Evolutionary conservation across 257 asterid species (phyloP).

Genomic region (Solanum lignicaule): DNA sequence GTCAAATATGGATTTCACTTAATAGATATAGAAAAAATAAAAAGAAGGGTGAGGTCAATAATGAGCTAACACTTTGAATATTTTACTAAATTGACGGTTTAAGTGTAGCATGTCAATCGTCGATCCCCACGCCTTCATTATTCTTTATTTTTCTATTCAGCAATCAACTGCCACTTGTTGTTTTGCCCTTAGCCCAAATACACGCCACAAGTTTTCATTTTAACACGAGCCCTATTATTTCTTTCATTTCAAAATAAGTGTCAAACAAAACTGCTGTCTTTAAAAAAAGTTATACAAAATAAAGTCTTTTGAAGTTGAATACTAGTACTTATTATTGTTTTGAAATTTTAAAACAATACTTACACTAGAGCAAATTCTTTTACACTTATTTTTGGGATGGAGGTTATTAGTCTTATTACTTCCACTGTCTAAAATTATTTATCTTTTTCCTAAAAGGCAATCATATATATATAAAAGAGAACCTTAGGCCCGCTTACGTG

Average conservation of each 20-base stretch:
- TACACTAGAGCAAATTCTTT: no score
- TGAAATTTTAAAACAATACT: no score
- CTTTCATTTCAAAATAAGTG: no score
- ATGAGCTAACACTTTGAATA: not conserved
- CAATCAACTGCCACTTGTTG: not conserved
- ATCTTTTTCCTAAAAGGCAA: not conserved
- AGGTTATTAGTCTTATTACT: not conserved
- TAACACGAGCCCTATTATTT: not conserved
- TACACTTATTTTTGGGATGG: not conserved
- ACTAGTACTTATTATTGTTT: no score
- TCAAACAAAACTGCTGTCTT: no score
- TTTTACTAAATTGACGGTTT: not conserved
- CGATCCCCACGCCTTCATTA: not conserved
- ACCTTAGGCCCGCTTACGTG: no score
- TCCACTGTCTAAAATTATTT: no score
- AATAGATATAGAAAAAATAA: not conserved
- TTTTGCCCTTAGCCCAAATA: not conserved
- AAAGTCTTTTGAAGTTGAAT: no score
- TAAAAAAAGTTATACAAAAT: no score
- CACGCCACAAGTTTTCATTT: not conserved
- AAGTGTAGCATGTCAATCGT: not conserved
- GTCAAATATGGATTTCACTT: not conserved
- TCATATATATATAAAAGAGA: no score
- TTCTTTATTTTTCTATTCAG: not conserved
- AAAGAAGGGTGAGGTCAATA: not conserved